These are phyloP conservation scores for Sonneratia alba DNA, from an alignment of 345 rosid genomes.

Conservation along the genomic window DNA sequence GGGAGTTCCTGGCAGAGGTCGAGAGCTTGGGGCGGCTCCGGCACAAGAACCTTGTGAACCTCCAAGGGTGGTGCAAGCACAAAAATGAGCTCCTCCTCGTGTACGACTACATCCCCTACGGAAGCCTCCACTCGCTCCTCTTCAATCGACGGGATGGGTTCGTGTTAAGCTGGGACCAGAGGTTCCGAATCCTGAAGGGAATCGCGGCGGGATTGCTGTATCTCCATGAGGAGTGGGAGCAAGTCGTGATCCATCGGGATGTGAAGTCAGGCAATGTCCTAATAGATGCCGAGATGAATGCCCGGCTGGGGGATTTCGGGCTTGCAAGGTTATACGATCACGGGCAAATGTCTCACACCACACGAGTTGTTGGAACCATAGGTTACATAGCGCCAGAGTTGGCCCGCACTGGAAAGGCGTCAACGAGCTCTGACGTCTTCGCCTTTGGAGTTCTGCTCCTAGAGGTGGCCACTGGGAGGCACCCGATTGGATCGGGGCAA, in stretches of 20 bases:
- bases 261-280: slow-evolving; percentile 71
- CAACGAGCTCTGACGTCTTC: slow-evolving; percentile 56
- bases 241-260: slow-evolving; percentile 70
- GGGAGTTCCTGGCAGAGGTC: slow-evolving; percentile 66
- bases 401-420: slow-evolving; percentile 57
- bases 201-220: slow-evolving; percentile 56
- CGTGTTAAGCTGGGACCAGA: slow-evolving; percentile 54
- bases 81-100: slow-evolving; percentile 53
- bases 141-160: slow-evolving; percentile 15
- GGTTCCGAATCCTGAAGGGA: slow-evolving; percentile 53
- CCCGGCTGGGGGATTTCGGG: slow-evolving; percentile 65
- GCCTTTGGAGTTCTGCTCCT: slow-evolving; percentile 60
- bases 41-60: slow-evolving; percentile 60
- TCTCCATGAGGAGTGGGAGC: slow-evolving; percentile 67
- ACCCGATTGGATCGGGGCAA: slow-evolving; percentile 25
- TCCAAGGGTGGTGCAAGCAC: slow-evolving; percentile 66
- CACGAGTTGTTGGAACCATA: slow-evolving; percentile 53
- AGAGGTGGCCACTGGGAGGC: slow-evolving; percentile 50
- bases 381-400: slow-evolving; percentile 77
- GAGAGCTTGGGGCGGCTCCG: slow-evolving; percentile 61
- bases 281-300: slow-evolving; percentile 59
- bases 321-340: slow-evolving; percentile 70
- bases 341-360: slow-evolving; percentile 44
- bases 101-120: slow-evolving; percentile 59
- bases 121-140: slow-evolving; percentile 52